Base-by-base conservation (phyloP, 345 rosid genomes). In the Erysimum cheiranthoides region DNA sequence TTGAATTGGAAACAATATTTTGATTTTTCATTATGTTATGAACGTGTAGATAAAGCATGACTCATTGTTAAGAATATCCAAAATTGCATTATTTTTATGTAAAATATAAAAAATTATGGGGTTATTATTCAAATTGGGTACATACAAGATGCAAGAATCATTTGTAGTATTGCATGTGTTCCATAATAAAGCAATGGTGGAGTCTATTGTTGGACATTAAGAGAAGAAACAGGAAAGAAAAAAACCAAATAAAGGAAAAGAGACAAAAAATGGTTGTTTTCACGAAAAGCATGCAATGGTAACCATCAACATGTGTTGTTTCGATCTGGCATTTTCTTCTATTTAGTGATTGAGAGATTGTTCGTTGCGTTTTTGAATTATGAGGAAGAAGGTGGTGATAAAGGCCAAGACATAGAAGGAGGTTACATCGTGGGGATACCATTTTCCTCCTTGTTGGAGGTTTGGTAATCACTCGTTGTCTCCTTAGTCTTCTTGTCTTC, bases 261-360 rank as follows among this genome's bases (percentile, higher is more conserved):
- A 77, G 40, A 77, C 38, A 64, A 77, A 5, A 5, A 77, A 71
- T 39, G 61, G 53, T 14, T 58, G 72, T 30, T 64, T 46, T 49
- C 9, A 77, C 80, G 76, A 5, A 71, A 77, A 65, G 2, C 56
- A 57, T 56, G 80, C 61, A 6, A 54, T 36, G 61, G 34, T 46
- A 57, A 47, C 58, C 34, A 52, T 53, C 9, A 53, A 70, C 42
- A 31, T 54, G 52, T 9, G 36, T 39, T 61, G 49, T 62, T 35
- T 63, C 10, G 5, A 8, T 35, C 47, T 53, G 34, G 42, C 11
- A 2, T 56, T 8, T 35, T 49, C 38, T 6, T 38, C 67, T 65
- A 71, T 77, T 63, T 77, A 77, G 38, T 17, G 1, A 18, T 40
- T 4, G 5, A 32, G 8, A 34, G 5, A 46, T 71, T 56, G 53